Conservation (phyloP, 2,329 filamentous ascomycete species). For the Allantophomopsis cytisporea region DNA sequence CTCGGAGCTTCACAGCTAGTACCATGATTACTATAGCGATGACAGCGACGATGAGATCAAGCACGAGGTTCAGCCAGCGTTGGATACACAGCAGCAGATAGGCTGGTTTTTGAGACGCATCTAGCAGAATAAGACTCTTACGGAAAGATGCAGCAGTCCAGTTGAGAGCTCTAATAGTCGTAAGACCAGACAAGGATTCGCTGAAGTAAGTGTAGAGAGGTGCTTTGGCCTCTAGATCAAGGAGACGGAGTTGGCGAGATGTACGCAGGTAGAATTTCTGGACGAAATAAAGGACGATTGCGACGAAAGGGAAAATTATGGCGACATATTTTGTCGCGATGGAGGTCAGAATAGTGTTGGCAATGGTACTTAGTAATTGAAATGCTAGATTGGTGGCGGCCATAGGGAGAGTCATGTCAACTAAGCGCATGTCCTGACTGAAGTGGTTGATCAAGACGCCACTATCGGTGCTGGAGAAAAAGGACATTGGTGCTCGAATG, state of each 20-base stretch:
- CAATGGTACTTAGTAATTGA: constrained; percentile 16
- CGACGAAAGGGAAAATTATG: constrained; percentile 9
- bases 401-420: constrained; percentile 14
- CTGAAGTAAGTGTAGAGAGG: constrained; percentile 32
- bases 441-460: constrained; percentile 10
- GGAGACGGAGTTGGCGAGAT: constrained; percentile 29
- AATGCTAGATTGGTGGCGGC: constrained; percentile 19
- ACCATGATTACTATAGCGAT: constrained; percentile 15
- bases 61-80: constrained; percentile 27
- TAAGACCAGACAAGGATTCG: constrained; percentile 27
- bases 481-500: constrained; percentile 2
- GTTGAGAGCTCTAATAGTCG: constrained; percentile 29
- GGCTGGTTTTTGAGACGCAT: constrained; percentile 28
- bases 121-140: constrained; percentile 12
- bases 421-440: constrained; percentile 13
- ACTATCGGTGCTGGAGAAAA: constrained; percentile 6
- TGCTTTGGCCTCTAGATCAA: constrained; percentile 27
- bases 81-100: constrained; percentile 29
- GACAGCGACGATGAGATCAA: constrained; percentile 26
- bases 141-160: constrained; percentile 16
- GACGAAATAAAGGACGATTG: constrained; percentile 4
- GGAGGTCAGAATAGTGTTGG: constrained; percentile 20
- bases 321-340: constrained; percentile 10
- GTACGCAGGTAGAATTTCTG: constrained; percentile 31
- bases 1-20: constrained; percentile 10